phyloP scores from a whole-genome alignment of 345 rosid genomes.

The Cardamine chenopodiifolia region DNA sequence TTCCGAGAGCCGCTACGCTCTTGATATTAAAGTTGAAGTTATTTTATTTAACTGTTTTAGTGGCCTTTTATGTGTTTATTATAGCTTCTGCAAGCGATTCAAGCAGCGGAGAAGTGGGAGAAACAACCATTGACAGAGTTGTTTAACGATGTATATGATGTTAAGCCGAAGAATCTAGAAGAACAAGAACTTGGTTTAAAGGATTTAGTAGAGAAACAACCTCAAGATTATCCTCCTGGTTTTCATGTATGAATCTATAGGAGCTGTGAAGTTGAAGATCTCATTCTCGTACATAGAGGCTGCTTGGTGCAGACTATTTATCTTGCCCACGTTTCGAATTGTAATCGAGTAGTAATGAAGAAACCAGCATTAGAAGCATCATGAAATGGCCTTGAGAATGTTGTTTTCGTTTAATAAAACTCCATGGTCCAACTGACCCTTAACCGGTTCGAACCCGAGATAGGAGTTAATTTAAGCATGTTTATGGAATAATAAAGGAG shows the following conservation, averaged over 20 bases:
- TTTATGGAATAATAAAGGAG: too few relatives aligned
- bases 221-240: slow-evolving; percentile 60
- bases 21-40: neutral
- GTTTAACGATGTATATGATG: slow-evolving; percentile 71
- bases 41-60: neutral
- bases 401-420: slow-evolving; percentile 67
- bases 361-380: neutral
- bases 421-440: slow-evolving; percentile 89
- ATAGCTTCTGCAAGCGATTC: slow-evolving; percentile 70
- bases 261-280: neutral
- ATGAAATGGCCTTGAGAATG: neutral
- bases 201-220: slow-evolving; percentile 51
- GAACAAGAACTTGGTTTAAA: slow-evolving; percentile 67
- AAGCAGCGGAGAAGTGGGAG: slow-evolving; percentile 60
- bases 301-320: neutral
- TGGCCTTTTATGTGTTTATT: slow-evolving; percentile 6
- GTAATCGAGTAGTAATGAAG: neutral
- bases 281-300: slow-evolving; percentile 6
- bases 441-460: neutral
- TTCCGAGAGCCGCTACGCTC: neutral
- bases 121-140: slow-evolving; percentile 62
- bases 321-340: neutral
- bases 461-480: too few relatives aligned
- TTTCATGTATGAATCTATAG: slow-evolving; percentile 46
- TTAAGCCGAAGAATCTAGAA: slow-evolving; percentile 52